phyloP scores from a whole-genome alignment of 768 basidiomycete species.

The Aureoboletus auriporus region DNA sequence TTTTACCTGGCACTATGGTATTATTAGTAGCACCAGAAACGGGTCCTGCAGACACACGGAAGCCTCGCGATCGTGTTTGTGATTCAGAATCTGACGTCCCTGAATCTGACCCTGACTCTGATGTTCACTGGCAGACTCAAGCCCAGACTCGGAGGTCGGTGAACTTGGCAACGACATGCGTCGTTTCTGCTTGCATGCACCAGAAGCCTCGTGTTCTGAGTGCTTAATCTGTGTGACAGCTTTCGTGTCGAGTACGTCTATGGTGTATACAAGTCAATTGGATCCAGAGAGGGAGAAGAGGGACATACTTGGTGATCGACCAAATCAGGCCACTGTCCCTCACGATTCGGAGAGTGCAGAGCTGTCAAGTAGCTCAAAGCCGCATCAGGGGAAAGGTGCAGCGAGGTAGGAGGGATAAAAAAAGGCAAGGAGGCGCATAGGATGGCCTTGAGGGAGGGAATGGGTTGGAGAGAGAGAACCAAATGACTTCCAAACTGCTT shows the following conservation, averaged over 20 bases:
- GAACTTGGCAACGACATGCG: constrained; percentile 7
- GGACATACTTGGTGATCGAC: constrained; percentile 9
- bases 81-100: constrained; percentile 23
- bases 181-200: constrained; percentile 30
- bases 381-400: constrained; percentile 27
- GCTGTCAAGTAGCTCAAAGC: constrained; percentile 25
- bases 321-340: constrained; percentile 28
- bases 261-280: constrained; percentile 10
- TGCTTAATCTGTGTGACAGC: neutral
- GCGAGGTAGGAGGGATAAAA: constrained; percentile 1
- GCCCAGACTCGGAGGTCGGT: constrained; percentile 19
- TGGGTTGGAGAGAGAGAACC: constrained; percentile 16
- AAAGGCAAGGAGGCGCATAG: constrained; percentile 15
- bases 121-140: constrained; percentile 23
- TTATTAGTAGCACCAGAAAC: constrained; percentile 44
- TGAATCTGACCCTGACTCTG: constrained; percentile 16
- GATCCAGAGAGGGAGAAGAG: too few species aligned
- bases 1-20: constrained; percentile 19
- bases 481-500: too few species aligned
- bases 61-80: constrained; percentile 27
- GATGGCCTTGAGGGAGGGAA: constrained; percentile 16
- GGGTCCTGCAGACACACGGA: constrained; percentile 16
- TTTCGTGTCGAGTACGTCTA: constrained; percentile 8
- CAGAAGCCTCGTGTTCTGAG: neutral
- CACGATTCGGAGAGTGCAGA: constrained; percentile 23